These are phyloP conservation scores for Diaporthe ilicicola DNA, from an alignment of 2,329 filamentous ascomycete species.

Conservation along the genomic window DNA sequence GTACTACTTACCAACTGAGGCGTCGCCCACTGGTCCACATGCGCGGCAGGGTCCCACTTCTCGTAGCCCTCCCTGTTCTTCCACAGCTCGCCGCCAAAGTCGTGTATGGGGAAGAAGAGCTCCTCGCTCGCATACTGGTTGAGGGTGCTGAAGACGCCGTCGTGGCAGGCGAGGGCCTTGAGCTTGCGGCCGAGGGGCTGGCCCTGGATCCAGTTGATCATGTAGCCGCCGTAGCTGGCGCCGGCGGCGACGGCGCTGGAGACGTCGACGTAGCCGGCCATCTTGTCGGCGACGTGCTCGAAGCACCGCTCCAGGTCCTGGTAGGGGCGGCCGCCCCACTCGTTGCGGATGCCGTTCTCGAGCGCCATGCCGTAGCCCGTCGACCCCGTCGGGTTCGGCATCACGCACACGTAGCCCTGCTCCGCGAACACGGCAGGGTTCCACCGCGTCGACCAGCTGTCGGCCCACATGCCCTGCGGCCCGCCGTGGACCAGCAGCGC, in stretches of 20 bases:
- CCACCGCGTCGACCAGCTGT: constrained; percentile 84
- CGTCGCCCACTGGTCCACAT: constrained; percentile 78
- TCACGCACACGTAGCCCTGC: constrained; percentile 84
- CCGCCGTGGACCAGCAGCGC: constrained; percentile 85
- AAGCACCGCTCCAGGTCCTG: constrained; percentile 82
- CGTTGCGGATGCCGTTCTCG: constrained; percentile 76
- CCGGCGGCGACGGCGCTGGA: constrained; percentile 76
- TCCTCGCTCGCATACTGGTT: constrained; percentile 73
- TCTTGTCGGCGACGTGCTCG: constrained; percentile 73
- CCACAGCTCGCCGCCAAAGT: constrained; percentile 70
- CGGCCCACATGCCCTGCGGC: constrained; percentile 78
- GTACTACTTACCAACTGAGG: constrained; percentile 76
- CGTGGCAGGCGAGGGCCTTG: constrained; percentile 87
- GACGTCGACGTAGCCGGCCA: constrained; percentile 74
- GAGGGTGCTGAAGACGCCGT: constrained; percentile 81
- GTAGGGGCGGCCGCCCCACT: constrained; percentile 90
- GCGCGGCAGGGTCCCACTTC: constrained; percentile 73
- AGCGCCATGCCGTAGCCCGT: constrained; percentile 84
- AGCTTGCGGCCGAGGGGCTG: constrained; percentile 83
- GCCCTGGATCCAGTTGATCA: constrained; percentile 93
- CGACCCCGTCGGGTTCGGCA: constrained; percentile 84
- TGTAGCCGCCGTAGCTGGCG: constrained; percentile 78
- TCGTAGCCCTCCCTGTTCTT: constrained; percentile 71
- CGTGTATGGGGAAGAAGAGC: constrained; percentile 75
- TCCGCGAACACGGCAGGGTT: constrained; percentile 88